These are phyloP conservation scores for Xylaria scruposa DNA, from an alignment of 495 filamentous ascomycete genomes.

Conservation along the genomic window DNA sequence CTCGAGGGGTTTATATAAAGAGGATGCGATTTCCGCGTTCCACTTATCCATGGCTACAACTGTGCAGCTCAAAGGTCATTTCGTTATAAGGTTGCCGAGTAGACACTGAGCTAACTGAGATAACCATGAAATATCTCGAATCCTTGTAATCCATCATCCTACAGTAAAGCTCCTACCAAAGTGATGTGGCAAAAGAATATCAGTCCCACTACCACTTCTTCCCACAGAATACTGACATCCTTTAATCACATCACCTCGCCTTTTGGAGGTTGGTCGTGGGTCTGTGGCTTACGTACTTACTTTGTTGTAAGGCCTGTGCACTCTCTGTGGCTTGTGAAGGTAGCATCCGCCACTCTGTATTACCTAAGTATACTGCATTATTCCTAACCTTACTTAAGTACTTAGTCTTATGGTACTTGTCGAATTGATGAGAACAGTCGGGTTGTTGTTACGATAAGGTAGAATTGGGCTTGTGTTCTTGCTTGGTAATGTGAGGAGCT, in stretches of 20 bases:
- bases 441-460: no score
- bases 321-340: not conserved
- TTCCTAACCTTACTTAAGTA: no score
- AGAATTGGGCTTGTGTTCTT: no score
- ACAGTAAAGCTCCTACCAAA: not conserved
- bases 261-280: not conserved
- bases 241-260: no score
- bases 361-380: no score
- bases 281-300: not conserved
- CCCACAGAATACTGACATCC: no score
- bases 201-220: no score
- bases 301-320: not conserved
- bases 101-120: not conserved
- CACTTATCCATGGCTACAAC: constrained; percentile 29
- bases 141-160: not conserved
- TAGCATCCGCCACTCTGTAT: not conserved
- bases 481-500: no score
- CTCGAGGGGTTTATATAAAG: constrained; percentile 25
- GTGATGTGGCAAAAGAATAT: no score
- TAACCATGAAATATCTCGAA: not conserved
- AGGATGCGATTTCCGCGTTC: constrained; percentile 25
- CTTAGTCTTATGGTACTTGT: no score
- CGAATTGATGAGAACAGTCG: no score
- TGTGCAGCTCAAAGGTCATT: not conserved
- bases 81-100: not conserved